Conservation (phyloP, 2,329 filamentous ascomycete genomes). For the Grosmannia clavigera region DNA sequence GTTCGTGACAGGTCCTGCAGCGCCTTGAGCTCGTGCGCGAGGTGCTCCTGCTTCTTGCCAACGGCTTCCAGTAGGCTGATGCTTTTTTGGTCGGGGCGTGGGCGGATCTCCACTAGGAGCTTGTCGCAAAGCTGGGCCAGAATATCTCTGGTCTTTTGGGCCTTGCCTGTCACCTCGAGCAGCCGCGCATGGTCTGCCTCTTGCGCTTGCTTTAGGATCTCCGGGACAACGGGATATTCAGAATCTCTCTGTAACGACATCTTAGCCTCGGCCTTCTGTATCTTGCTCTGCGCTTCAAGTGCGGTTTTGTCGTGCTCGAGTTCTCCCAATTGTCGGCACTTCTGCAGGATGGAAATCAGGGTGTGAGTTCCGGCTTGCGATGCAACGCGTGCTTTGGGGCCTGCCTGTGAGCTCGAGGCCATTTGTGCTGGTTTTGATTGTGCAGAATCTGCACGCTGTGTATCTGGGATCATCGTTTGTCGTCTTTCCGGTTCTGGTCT, state of each 20-base stretch:
- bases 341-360: neutral
- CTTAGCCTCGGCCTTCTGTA: slow-evolving; percentile 1
- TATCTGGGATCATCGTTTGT: neutral
- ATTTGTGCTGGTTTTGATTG: neutral
- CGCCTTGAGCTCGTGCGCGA: neutral
- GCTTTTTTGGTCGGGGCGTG: neutral
- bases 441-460: neutral
- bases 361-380: neutral
- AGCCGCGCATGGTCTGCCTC: neutral
- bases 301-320: neutral
- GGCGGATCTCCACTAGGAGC: neutral
- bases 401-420: neutral
- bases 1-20: neutral
- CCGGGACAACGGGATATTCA: slow-evolving; percentile 8
- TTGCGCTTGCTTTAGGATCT: neutral
- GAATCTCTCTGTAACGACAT: neutral
- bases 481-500: neutral
- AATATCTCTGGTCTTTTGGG: neutral
- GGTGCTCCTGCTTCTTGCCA: neutral
- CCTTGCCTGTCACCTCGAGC: neutral
- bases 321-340: neutral
- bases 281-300: neutral
- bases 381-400: neutral
- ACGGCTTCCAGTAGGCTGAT: neutral
- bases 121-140: neutral